Base-by-base conservation (phyloP, 768 basidiomycete genomes). In the Russula earlei region DNA sequence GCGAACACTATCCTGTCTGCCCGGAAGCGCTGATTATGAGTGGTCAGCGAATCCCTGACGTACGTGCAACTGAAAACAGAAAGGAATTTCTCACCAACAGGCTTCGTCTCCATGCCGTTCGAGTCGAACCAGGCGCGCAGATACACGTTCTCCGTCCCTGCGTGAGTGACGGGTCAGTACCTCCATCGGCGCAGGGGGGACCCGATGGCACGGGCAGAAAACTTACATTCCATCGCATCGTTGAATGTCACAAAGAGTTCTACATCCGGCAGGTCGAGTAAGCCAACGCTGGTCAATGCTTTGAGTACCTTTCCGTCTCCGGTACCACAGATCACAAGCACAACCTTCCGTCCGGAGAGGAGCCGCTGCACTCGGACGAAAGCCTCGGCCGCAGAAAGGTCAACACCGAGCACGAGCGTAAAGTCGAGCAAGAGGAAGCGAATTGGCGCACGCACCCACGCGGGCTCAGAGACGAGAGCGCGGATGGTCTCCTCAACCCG, bases 61-160 rank as follows among this genome's bases (percentile, higher is more conserved):
- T 22, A 22, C 0, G 24, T 41, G 14, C 14, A 17, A 15, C 12
- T 10, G 27, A n/a, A n/a, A n/a, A 19, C n/a, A 12, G 50, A 34
- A 29, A 27, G 46, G 9, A 34, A 24, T 2, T 15, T 78, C 82
- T 63, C 54, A 83, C 77, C 60, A 69, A 75, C 60, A 34, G 72
- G 54, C 53, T 64, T 27, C 2, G 68, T 72, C 65, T 87, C 82
- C 20, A 76, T 67, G 63, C 84, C 84, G 65, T 81, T 81, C 0
- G 81, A 78, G 56, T 74, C 72, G 61, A 87, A 86, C 87, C 86
- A 89, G 8, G 87, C 84, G 51, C 79, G 80, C 59, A 97, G 66
- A 70, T 96, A 96, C 0, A 82, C 87, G 69, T 97, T 97, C 71
- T 97, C 93, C 0, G 91, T 94, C 93, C 93, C 88, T 90, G 46